Conservation (phyloP, 768 basidiomycete species). For the Pleurotus djamor region DNA sequence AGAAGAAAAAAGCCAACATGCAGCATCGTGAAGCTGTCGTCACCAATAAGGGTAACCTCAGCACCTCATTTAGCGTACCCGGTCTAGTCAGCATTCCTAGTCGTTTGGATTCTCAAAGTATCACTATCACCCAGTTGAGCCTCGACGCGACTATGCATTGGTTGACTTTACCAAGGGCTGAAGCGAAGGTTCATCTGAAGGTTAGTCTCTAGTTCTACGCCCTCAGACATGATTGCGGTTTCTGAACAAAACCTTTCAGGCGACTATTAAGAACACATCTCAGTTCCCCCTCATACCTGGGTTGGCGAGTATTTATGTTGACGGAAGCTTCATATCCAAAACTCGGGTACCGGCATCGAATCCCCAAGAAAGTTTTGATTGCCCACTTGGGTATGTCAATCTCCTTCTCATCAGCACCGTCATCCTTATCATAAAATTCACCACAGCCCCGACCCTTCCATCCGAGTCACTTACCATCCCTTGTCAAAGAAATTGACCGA, state of each 20-base stretch:
- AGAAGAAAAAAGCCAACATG: not conserved
- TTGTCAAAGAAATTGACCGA: constrained; percentile 14
- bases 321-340: constrained; percentile 26
- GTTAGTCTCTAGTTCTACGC: constrained; percentile 1
- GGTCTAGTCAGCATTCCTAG: constrained; percentile 42
- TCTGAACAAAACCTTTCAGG: constrained; percentile 11
- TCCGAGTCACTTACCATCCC: constrained; percentile 6
- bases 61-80: constrained; percentile 38
- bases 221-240: not conserved
- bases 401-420: constrained; percentile 19
- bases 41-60: constrained; percentile 21
- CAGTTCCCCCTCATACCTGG: constrained; percentile 21
- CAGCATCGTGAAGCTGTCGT: not conserved
- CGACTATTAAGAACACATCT: constrained; percentile 24
- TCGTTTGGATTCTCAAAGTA: constrained; percentile 34
- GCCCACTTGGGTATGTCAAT: constrained; percentile 22
- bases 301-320: constrained; percentile 22
- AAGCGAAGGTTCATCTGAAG: constrained; percentile 16
- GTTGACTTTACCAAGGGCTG: constrained; percentile 5
- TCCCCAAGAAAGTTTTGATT: constrained; percentile 27
- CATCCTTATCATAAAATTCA: constrained; percentile 31
- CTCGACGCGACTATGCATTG: not conserved
- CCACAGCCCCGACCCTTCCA: constrained; percentile 11
- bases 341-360: constrained; percentile 20
- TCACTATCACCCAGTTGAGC: constrained; percentile 17